Conservation (phyloP, 2,329 filamentous ascomycete species). For the Neospermospora avenae region DNA sequence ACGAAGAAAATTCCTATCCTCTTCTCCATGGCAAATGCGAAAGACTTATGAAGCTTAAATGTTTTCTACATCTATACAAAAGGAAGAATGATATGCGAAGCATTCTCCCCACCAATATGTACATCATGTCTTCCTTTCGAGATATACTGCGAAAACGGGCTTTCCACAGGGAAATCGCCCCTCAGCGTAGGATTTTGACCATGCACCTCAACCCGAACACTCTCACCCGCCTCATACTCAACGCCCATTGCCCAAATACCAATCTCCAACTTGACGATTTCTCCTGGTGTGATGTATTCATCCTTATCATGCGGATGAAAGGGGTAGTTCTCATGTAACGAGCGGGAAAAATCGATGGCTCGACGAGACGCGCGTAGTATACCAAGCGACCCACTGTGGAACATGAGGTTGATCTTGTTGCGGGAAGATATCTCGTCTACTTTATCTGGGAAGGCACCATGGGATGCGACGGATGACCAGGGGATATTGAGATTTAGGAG, state of each 20-base stretch:
- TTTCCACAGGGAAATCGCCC: neutral
- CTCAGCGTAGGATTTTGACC: conserved; percentile 1
- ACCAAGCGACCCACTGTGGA: conserved; percentile 11
- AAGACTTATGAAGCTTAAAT: no score
- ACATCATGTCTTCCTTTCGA: conserved; percentile 1
- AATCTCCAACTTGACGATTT: conserved; percentile 19
- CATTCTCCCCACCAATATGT: conserved; percentile 1
- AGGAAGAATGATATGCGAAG: neutral
- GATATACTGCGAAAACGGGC: neutral
- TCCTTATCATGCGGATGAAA: conserved; percentile 12
- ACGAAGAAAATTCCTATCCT: no score
- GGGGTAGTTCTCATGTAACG: conserved; percentile 7
- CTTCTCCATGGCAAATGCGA: no score
- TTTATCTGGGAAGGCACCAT: neutral
- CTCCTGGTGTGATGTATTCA: conserved; percentile 12
- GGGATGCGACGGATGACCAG: neutral
- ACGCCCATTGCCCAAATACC: conserved; percentile 22
- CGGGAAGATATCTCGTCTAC: neutral
- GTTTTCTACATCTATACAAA: conserved; percentile 1
- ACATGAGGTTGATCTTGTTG: neutral
- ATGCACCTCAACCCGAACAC: conserved; percentile 6
- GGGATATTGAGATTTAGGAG: conserved; percentile 45
- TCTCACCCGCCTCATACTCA: conserved; percentile 17
- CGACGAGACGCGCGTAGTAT: conserved; percentile 14
- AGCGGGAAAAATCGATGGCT: neutral